Evolutionary conservation across 2,329 filamentous ascomycete genomes (phyloP).

Genomic region (Mollisiaceae sp.): DNA sequence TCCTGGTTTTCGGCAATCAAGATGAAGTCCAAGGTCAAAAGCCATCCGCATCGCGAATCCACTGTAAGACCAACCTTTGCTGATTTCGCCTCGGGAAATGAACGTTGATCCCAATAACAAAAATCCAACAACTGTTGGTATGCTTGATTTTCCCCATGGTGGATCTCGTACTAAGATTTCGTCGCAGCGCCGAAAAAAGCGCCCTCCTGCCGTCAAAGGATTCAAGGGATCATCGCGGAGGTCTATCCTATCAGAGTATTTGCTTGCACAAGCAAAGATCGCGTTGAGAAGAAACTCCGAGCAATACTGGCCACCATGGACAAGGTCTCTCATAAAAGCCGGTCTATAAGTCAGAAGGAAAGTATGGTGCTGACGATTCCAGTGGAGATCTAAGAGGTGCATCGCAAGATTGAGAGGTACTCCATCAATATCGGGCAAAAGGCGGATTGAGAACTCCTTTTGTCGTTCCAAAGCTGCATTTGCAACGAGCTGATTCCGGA

Average conservation of each 20-base stretch:
- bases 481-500: not conserved
- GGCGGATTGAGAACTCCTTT: constrained; percentile 8
- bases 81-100: constrained; percentile 36
- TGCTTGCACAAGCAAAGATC: constrained; percentile 48
- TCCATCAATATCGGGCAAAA: constrained; percentile 29
- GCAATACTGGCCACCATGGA: constrained; percentile 44
- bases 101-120: constrained; percentile 39
- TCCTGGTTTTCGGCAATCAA: constrained; percentile 43
- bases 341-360: constrained; percentile 49
- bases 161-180: constrained; percentile 42
- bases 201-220: constrained; percentile 44
- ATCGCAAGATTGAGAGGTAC: constrained; percentile 43
- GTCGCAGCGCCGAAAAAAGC: constrained; percentile 47
- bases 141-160: constrained; percentile 38
- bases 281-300: constrained; percentile 49
- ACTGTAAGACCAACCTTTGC: constrained; percentile 45
- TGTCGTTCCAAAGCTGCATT: constrained; percentile 2
- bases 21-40: constrained; percentile 47
- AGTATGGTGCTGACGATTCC: constrained; percentile 46
- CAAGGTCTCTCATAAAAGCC: constrained; percentile 47
- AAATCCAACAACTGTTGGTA: constrained; percentile 39
- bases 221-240: constrained; percentile 44
- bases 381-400: constrained; percentile 48
- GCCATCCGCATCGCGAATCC: constrained; percentile 50
- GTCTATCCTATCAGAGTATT: constrained; percentile 47